Conservation (phyloP, 2,329 filamentous ascomycete species). For the Plenodomus biglobosus region DNA sequence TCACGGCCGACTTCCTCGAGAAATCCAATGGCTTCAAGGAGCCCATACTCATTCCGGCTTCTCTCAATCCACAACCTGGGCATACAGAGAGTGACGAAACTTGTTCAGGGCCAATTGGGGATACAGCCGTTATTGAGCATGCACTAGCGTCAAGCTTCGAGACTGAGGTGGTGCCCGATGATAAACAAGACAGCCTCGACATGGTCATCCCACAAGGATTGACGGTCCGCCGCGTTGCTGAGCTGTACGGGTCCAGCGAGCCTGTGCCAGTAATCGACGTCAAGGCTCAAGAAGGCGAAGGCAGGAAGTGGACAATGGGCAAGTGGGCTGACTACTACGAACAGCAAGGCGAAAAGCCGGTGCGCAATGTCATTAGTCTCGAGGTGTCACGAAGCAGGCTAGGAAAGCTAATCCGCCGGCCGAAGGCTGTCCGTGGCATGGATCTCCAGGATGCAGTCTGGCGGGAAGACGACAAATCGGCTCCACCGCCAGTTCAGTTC, state of each 20-base stretch:
- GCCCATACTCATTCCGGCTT: slow-evolving; percentile 66
- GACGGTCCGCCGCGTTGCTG: slow-evolving; percentile 64
- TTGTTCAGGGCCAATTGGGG: not conserved
- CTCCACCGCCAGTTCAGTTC: slow-evolving; percentile 66
- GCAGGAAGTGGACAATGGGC: slow-evolving; percentile 65
- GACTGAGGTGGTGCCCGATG: slow-evolving; percentile 55
- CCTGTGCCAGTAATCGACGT: slow-evolving; percentile 69
- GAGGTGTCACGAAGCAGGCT: slow-evolving; percentile 67
- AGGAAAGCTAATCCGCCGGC: slow-evolving; percentile 63
- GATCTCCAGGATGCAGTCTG: slow-evolving; percentile 60
- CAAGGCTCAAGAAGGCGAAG: slow-evolving; percentile 67
- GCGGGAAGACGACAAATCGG: slow-evolving; percentile 57
- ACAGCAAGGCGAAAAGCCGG: slow-evolving; percentile 61
- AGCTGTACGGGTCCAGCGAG: slow-evolving; percentile 65
- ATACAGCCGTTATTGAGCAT: slow-evolving; percentile 18
- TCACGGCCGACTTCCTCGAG: slow-evolving; percentile 65
- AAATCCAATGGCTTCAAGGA: slow-evolving; percentile 64
- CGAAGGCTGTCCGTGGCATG: slow-evolving; percentile 66
- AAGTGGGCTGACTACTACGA: slow-evolving; percentile 71
- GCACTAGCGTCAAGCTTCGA: slow-evolving; percentile 45
- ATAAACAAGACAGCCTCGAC: slow-evolving; percentile 65
- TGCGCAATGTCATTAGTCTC: slow-evolving; percentile 69
- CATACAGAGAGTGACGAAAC: not conserved
- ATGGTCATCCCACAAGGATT: slow-evolving; percentile 68
- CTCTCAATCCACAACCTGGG: slow-evolving; percentile 57